Base-by-base conservation (phyloP, 139 green algal genomes). In the Chlorella sp. region DNA sequence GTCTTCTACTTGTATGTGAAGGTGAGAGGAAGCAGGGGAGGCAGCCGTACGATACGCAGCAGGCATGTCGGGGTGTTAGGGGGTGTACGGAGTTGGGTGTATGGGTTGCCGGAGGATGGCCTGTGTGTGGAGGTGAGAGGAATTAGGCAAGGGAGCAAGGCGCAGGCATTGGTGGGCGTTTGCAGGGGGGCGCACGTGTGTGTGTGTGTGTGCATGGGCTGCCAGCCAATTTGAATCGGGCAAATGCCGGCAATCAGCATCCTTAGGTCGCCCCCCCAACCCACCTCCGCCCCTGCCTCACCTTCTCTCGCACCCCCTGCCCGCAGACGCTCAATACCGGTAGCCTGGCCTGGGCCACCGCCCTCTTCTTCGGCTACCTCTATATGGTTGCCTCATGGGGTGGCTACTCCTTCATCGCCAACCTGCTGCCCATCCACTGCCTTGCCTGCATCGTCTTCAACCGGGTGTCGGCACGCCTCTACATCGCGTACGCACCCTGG, bases 321-420 rank as follows among this genome's bases (percentile, higher is more conserved):
- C 34, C 90, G 90, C 95, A 98, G 97, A 97, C 97, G 1, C 88
- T 99, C 11, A 99, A 99, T 93, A 99, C 96, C 0, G 97, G 97
- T 2, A 96, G 89, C 1, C 89, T 99, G 37, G 88, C 91, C 21
- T 99, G 96, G 93, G 95, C 95, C 5, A 96, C 95, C 2, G 92
- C 92, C 16, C 93, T 93, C 32, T 93, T 94, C 77, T 75, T 95
- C 42, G 91, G 94, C 18, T 99, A 98, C 93, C 92, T 95, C 57
- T 99, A 98, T 93, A 98, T 99, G 97, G 97, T 96, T 66, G 91
- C 96, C 83, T 85, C 93, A 2, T 99, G 97, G 97, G 97, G 97
- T 36, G 97, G 98, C 69, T 99, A 99, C 94, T 96, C 96, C n/a
- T 99, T 99, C 94, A 97, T 99, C 90, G 98, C 99, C 95, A 99